Percentiles rank a stretch among this genome's conserved stretches.
These are phyloP conservation scores for Russula compacta DNA, from an alignment of 768 basidiomycete genomes.

Conservation along the genomic window DNA sequence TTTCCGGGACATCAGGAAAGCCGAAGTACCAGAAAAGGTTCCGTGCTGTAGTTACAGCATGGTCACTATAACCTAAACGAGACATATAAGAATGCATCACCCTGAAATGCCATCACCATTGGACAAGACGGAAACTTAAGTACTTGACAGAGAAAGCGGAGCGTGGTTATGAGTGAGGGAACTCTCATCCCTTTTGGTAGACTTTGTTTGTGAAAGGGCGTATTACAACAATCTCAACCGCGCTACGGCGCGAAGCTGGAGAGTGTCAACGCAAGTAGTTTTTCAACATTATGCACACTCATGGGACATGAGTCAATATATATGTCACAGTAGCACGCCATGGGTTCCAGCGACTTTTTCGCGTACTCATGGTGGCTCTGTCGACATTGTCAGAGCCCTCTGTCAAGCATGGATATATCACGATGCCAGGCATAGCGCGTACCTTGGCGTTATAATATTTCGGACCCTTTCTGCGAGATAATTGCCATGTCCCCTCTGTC, in stretches of 20 bases:
- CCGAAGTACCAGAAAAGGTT: background rate
- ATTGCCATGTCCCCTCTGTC: too few relatives aligned
- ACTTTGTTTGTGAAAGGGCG: background rate
- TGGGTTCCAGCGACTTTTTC: background rate
- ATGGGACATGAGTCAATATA: background rate
- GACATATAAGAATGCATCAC: background rate
- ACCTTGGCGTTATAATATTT: background rate
- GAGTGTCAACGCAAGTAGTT: background rate
- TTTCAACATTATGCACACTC: background rate
- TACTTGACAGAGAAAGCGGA: background rate
- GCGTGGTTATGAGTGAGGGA: background rate
- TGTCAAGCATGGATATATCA: background rate
- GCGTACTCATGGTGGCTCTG: conserved; percentile 1
- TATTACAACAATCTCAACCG: background rate
- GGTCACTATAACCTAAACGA: background rate
- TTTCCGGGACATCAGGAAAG: background rate
- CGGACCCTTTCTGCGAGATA: background rate
- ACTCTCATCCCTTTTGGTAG: background rate
- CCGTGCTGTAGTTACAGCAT: background rate
- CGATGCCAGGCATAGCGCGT: background rate
- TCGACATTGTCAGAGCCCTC: background rate
- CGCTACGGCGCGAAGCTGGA: background rate
- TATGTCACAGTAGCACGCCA: too few relatives aligned
- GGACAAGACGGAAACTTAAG: background rate
- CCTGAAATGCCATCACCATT: background rate